Percentiles rank a stretch among this genome's conserved stretches.
These are phyloP conservation scores for Suhomyces bokatorum DNA, from an alignment of 1,139 yeast genomes.

Conservation along the genomic window DNA sequence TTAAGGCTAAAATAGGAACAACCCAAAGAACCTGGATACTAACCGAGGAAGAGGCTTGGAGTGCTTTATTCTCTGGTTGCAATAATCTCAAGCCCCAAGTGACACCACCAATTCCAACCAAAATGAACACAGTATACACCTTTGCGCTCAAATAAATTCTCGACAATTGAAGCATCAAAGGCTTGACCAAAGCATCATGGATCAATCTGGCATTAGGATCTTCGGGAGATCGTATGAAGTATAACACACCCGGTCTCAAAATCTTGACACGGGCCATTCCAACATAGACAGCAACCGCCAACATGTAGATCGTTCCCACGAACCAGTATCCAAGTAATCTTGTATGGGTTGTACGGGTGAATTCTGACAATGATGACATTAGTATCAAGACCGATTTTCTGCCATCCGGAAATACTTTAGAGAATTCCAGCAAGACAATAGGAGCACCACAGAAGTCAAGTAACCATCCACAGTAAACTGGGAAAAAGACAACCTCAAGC, in stretches of 20 bases:
- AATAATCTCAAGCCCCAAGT: constrained; percentile 51
- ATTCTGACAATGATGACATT: constrained; percentile 26
- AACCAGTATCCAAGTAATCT: constrained; percentile 56
- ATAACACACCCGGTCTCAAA: constrained; percentile 85
- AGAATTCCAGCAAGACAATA: constrained; percentile 32
- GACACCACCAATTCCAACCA: constrained; percentile 72
- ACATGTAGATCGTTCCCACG: constrained; percentile 84
- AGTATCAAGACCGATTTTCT: constrained; percentile 22
- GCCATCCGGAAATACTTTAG: constrained; percentile 12
- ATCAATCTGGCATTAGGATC: constrained; percentile 89
- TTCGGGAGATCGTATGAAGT: constrained; percentile 90
- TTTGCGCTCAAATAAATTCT: constrained; percentile 74
- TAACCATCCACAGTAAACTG: constrained; percentile 81
- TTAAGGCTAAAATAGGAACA: background rate
- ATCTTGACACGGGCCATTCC: constrained; percentile 76
- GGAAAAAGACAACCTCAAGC: constrained; percentile 80
- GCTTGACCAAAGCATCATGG: constrained; percentile 82
- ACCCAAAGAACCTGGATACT: background rate
- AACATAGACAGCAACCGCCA: constrained; percentile 79
- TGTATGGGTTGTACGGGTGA: constrained; percentile 21
- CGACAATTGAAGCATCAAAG: constrained; percentile 68
- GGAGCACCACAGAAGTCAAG: constrained; percentile 71
- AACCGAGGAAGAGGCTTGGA: background rate
- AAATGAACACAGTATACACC: constrained; percentile 72
- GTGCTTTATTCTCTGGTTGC: background rate